phyloP scores from a whole-genome alignment of 2,329 filamentous ascomycete genomes.

The Mariannaea sp. region DNA sequence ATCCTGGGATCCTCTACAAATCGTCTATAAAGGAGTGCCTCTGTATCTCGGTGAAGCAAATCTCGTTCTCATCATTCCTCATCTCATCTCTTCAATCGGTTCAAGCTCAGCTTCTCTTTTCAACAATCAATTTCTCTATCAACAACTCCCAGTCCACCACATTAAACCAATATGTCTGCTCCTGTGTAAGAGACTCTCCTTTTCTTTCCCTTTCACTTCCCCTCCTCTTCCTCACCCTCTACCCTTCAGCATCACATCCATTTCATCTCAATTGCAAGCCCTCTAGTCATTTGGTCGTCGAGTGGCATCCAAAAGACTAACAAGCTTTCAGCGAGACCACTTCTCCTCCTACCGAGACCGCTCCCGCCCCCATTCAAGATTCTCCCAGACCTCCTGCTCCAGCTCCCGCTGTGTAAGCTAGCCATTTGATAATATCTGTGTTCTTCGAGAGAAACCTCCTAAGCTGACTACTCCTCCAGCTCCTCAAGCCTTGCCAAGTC shows the following conservation, averaged over 20 bases:
- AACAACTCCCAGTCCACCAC: slow-evolving; percentile 26
- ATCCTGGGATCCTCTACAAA: slow-evolving; percentile 6
- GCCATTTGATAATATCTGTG: slow-evolving; percentile 1
- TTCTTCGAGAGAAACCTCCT: background rate
- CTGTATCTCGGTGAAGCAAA: slow-evolving; percentile 19
- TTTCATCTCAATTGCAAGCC: background rate
- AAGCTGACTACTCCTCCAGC: slow-evolving; percentile 20
- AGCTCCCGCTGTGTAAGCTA: slow-evolving; percentile 25
- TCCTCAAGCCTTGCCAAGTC: slow-evolving; percentile 36
- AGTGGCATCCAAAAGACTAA: slow-evolving; percentile 23
- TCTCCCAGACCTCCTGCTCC: slow-evolving; percentile 26
- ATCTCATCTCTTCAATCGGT: too few relatives aligned
- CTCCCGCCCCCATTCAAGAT: slow-evolving; percentile 19
- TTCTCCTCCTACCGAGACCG: slow-evolving; percentile 27
- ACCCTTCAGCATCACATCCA: background rate
- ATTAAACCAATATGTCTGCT: slow-evolving; percentile 36
- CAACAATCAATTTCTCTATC: slow-evolving; percentile 29
- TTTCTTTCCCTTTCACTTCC: background rate
- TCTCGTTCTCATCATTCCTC: slow-evolving; percentile 29
- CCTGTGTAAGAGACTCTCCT: slow-evolving; percentile 34
- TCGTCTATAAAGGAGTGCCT: slow-evolving; percentile 34
- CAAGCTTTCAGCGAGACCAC: slow-evolving; percentile 30
- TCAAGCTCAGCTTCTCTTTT: too few relatives aligned
- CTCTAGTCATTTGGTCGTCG: slow-evolving; percentile 16
- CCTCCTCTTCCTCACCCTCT: background rate